Evolutionary conservation across 306 rosid genomes (phyloP), one percentile per base, ranked within the genome.

Genomic region (Malus orientalis): DNA sequence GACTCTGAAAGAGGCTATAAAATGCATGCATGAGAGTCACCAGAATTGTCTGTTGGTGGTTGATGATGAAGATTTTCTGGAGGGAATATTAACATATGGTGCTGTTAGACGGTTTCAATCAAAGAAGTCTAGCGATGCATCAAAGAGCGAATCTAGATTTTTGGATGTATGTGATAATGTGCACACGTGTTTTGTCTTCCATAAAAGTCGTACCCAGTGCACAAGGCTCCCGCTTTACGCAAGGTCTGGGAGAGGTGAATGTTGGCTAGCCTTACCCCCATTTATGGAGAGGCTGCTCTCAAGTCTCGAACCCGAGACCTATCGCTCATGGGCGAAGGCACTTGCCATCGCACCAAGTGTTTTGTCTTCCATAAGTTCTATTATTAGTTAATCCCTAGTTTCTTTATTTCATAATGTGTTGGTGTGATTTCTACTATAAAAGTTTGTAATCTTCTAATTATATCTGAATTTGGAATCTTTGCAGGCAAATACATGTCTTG

Each of bases 21-120:
- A 90, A 83, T 69, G 63, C 82, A 83, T 95, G 91, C 88, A 78
- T 66, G 89, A 87, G 67, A 85, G 75, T 76, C 96, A 91, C 73
- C 93, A 85, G 87, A 95, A 84, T 58, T 92, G 93, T 83, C 85
- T 81, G 49, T 80, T 90, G 63, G 97, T 92, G 73, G 92, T 91
- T 69, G 92, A 89, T 29, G 92, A 84, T 53, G 90, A 88, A 54
- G 93, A 83, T 84, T 87, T 89, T 88, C 90, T 95, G 6, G 96
- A 91, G 76, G 99, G 99, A 82, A 92, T 95, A 79, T 73, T 95
- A 71, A 92, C 99, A 68, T 78, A 81, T 80, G 97, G 99, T 78
- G 97, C 91, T 86, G 80, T 95, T 71, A 89, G 85, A 81, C 88
- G 93, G 76, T 88, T 73, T 82, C 86, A 83, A 68, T 86, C 95